Conservation (phyloP, 352 stramenopile species). For the Chrysophaeum taylorii region DNA sequence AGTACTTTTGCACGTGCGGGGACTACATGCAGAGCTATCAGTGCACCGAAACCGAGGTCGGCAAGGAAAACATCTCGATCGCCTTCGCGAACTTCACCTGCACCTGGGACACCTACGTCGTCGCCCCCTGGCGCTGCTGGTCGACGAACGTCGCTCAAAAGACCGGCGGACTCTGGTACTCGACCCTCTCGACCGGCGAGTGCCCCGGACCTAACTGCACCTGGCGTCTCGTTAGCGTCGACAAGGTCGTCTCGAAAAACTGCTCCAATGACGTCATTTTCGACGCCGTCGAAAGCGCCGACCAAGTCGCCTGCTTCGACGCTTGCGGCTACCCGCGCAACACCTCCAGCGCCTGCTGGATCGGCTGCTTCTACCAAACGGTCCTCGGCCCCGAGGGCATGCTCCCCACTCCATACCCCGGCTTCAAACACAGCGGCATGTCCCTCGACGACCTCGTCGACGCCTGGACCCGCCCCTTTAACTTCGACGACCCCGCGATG, state of each 20-base stretch:
- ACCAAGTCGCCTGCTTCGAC: not conserved
- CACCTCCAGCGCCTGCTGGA: not conserved
- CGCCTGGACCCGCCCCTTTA: not conserved
- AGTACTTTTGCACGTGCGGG: not conserved
- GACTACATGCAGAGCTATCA: not conserved
- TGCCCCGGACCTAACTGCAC: not conserved
- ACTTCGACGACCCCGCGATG: not conserved
- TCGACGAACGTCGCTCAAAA: not conserved
- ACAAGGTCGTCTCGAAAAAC: not conserved
- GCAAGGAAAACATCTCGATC: not conserved
- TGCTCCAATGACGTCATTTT: not conserved
- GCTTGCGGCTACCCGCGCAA: not conserved
- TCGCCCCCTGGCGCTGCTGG: not conserved
- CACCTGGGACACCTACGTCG: not conserved
- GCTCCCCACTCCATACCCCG: not conserved
- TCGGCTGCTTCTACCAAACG: slow-evolving; percentile 2
- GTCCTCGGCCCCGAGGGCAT: slow-evolving; percentile 1
- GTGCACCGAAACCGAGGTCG: not conserved
- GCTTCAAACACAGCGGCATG: not conserved
- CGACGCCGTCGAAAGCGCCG: not conserved
- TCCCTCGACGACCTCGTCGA: not conserved
- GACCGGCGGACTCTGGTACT: slow-evolving; percentile 2
- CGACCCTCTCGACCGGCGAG: not conserved
- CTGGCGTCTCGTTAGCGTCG: not conserved
- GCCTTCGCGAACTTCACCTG: not conserved